These are phyloP conservation scores for Rhipidocladum racemiflorum DNA, from an alignment of 176 grass and related monocot species.

Conservation along the genomic window DNA sequence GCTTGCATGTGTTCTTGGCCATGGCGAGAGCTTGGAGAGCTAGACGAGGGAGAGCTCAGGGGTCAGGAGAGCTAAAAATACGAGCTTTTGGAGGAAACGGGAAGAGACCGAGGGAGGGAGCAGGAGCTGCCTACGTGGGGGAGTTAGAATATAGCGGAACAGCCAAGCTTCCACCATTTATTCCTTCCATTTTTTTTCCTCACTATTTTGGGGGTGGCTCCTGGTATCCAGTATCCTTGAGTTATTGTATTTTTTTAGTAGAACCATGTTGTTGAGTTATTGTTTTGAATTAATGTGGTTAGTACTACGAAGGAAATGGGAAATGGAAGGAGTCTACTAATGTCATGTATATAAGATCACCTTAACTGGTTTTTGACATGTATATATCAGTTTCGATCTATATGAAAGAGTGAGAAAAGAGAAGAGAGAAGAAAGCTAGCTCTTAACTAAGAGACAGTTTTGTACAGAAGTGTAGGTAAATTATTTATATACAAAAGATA, in stretches of 20 bases:
- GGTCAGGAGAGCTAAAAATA: constrained; percentile 37
- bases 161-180: constrained; percentile 48
- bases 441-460: no score
- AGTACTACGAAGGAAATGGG: background rate
- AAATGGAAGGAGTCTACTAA: constrained; percentile 9
- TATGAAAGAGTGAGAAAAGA: no score
- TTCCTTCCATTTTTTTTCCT: constrained; percentile 1
- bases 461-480: no score
- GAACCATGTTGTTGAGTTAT: background rate
- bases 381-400: no score
- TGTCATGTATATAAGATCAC: no score
- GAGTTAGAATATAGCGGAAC: constrained; percentile 46
- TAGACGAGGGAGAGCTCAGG: constrained; percentile 4
- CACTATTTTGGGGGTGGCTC: background rate
- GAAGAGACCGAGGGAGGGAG: constrained; percentile 3
- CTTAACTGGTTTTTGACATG: no score
- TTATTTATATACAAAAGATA: no score
- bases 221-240: constrained; percentile 33
- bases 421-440: no score
- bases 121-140: constrained; percentile 26
- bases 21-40: constrained; percentile 46
- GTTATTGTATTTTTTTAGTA: background rate
- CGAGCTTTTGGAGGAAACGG: constrained; percentile 34
- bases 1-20: constrained; percentile 65
- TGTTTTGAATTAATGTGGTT: background rate